Evolutionary conservation across 2,329 filamentous ascomycete genomes (phyloP), one percentile per base, ranked within the genome.

Genomic region (Ophiocordyceps camponoti-leonardi): DNA sequence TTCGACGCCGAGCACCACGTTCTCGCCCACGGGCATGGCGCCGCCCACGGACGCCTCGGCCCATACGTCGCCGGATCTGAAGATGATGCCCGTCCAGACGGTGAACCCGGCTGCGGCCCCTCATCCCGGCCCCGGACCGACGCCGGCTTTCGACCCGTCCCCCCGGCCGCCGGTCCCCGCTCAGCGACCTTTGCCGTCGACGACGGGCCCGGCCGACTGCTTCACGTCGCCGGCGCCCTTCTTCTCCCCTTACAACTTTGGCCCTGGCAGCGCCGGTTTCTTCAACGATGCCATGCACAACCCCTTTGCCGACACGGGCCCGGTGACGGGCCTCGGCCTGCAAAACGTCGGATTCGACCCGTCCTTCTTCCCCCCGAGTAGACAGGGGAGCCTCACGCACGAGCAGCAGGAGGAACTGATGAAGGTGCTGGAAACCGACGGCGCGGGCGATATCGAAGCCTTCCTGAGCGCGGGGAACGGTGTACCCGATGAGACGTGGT

Each of bases 331-430:
- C 22, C 49, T 65, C 6, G 62, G 60, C 16, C 48, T 66, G 31
- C 59, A 61, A 44, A 56, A 54, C 39, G 49, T 60, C 16, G 49
- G 54, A 16, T 51, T 52, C 12, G 57, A 53, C 16, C 51, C 56
- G 22, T 55, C 58, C 40, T 54, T 53, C 41, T 64, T 60, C 48
- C 56, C 60, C 3, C 60, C 65, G 23, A 73, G 74, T 57, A 73
- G 71, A 48, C 77, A 77, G 54, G 86, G 79, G 51, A 83, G 72
- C 48, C 67, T 93, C 30, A 88, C 79, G 48, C 81, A 87, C 50
- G 76, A 86, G 55, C 85, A 93, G 61, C 86, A 92, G 61, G 65
- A 81, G 50, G 84, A 94, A 65, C 67, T 94, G 35, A 86, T 93
- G 82, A 77, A 80, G 46, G 79, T 79, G 43, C 71, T 94, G 31